Base-by-base conservation (phyloP, 768 basidiomycete species). In the Vararia minispora region DNA sequence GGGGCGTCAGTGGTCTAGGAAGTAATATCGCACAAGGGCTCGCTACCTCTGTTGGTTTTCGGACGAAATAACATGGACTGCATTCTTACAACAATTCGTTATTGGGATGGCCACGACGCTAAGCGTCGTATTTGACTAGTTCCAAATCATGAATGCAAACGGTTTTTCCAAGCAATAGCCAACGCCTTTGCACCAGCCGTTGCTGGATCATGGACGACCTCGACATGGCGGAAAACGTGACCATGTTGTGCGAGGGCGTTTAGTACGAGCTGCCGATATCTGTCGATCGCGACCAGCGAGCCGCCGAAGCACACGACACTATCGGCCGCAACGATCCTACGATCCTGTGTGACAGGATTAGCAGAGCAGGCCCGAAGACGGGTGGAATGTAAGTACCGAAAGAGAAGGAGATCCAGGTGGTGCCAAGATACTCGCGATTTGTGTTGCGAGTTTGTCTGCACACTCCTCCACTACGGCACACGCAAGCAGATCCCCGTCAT, bases 291-390 rank as follows among this genome's bases (percentile, higher is more conserved):
- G 3, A 75, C 74, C 45, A 89, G 56, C 14, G 80, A 84, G n/a
- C 86, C 86, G 7, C 86, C 86, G 40, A 88, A 77, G 43, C 76
- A 85, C 13, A 89, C 50, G 3, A 87, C 68, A 24, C 73, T 65
- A 2, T 76, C 66, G 27, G 60, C 54, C 0, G 83, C 71, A 29
- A 62, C 63, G 35, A 82, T 67, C 17, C 33, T 42, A 21, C 38
- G 24, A 20, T 33, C 39, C 11, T 37, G 45, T 28, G 9, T n/a
- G 27, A 28, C 27, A n/a, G n/a, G 27, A n/a, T 9, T 9, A n/a
- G 27, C n/a, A n/a, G 27, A n/a, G 27, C 9, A 9, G 27, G 27
- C 9, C n/a, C 9, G 27, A 28, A 9, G 27, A n/a, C 27, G 9
- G 27, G 27, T n/a, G n/a, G 27, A 24, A 44, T 40, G 33, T n/a